Evolutionary conservation across 1,139 yeast species (phyloP).

Genomic region (Magnusiomyces ingens): DNA sequence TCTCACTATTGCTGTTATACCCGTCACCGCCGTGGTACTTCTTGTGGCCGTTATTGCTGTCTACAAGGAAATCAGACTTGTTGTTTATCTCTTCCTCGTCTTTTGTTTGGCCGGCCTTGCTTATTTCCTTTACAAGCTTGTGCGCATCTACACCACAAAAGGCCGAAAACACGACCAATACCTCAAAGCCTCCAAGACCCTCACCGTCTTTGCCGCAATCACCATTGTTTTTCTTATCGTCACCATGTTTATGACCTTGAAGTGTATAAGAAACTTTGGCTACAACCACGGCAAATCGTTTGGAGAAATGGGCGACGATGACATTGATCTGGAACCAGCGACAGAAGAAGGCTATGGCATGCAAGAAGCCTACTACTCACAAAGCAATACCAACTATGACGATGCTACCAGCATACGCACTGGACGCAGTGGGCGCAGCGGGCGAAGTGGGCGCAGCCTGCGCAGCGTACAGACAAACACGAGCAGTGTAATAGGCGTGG

Average conservation of each 20-base stretch:
- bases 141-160: slow-evolving; percentile 44
- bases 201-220: slow-evolving; percentile 44
- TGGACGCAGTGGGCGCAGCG: no score
- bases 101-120: slow-evolving; percentile 42
- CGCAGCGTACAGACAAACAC: no score
- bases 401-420: no score
- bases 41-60: slow-evolving; percentile 38
- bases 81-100: slow-evolving; percentile 33
- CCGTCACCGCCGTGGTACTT: slow-evolving; percentile 41
- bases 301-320: no score
- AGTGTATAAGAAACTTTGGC: slow-evolving; percentile 38
- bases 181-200: slow-evolving; percentile 44
- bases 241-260: slow-evolving; percentile 37
- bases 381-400: no score
- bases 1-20: slow-evolving; percentile 45
- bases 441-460: no score
- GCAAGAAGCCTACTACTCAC: no score
- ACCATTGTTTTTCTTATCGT: slow-evolving; percentile 39
- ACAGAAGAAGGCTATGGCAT: no score
- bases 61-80: slow-evolving; percentile 35
- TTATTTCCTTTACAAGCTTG: slow-evolving; percentile 45
- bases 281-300: no score
- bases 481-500: no score
- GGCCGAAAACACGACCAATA: slow-evolving; percentile 33
- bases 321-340: no score